These are phyloP conservation scores for Stachybotrys chlorohalonatus DNA, from an alignment of 2,329 filamentous ascomycete species.

Conservation along the genomic window DNA sequence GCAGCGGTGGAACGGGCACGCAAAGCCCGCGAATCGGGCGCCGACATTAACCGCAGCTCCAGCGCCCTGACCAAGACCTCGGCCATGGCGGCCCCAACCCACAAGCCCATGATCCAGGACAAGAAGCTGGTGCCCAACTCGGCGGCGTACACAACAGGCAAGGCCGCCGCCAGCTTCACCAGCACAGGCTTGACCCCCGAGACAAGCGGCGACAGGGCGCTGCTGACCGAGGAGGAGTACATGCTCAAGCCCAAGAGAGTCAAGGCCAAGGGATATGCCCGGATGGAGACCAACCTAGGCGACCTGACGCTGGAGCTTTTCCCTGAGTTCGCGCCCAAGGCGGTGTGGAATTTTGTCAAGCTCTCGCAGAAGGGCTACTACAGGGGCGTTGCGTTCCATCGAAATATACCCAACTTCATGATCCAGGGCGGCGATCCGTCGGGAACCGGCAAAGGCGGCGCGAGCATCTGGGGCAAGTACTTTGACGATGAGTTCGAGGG, in stretches of 20 bases:
- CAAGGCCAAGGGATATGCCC: constrained; percentile 83
- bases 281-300: constrained; percentile 79
- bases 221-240: constrained; percentile 89
- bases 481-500: constrained; percentile 93
- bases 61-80: constrained; percentile 30
- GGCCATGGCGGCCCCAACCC: constrained; percentile 7
- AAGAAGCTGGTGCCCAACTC: constrained; percentile 69
- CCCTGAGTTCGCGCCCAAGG: constrained; percentile 82
- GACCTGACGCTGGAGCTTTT: constrained; percentile 83
- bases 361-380: constrained; percentile 89
- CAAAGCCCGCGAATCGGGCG: constrained; percentile 56
- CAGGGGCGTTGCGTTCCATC: constrained; percentile 73
- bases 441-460: constrained; percentile 82
- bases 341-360: constrained; percentile 94
- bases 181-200: constrained; percentile 89
- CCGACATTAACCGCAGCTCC: constrained; percentile 45
- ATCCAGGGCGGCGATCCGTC: constrained; percentile 94
- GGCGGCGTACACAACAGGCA: constrained; percentile 81
- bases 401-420: constrained; percentile 96
- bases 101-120: constrained; percentile 36
- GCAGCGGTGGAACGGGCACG: constrained; percentile 89
- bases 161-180: constrained; percentile 88
- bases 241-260: constrained; percentile 87
- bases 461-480: constrained; percentile 87
- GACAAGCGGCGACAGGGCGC: constrained; percentile 76